phyloP scores from a whole-genome alignment of 371 early-diverging fungal species.

The Amoeboaphelidium protococcarum region DNA sequence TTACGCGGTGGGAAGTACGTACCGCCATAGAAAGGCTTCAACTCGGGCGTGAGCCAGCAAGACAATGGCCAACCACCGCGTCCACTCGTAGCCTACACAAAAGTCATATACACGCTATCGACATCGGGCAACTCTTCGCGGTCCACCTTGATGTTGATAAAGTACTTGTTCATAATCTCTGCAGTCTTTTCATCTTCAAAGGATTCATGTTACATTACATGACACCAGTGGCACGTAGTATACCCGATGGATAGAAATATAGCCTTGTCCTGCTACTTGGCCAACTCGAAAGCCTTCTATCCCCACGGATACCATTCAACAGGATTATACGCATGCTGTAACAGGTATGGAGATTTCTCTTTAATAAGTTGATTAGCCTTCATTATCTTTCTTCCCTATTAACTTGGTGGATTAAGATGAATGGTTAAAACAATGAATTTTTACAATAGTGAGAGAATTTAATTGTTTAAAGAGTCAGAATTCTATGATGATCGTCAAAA shows the following conservation, averaged over 20 bases:
- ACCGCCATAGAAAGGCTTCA: constrained; percentile 32
- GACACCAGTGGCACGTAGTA: constrained; percentile 41
- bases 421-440: too few species aligned
- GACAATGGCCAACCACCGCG: constrained; percentile 34
- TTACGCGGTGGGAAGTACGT: constrained; percentile 34
- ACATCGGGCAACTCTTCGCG: constrained; percentile 36
- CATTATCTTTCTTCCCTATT: too few species aligned
- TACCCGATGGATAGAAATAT: constrained; percentile 38
- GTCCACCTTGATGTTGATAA: constrained; percentile 19
- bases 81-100: constrained; percentile 18
- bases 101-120: constrained; percentile 30
- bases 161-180: constrained; percentile 25
- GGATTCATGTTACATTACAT: constrained; percentile 37
- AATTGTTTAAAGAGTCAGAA: too few species aligned
- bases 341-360: constrained; percentile 29
- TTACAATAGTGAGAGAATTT: too few species aligned
- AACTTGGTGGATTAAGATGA: too few species aligned
- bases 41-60: constrained; percentile 30
- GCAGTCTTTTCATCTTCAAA: constrained; percentile 28
- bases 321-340: constrained; percentile 11
- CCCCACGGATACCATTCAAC: constrained; percentile 49
- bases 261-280: constrained; percentile 22
- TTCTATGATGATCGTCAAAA: too few species aligned
- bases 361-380: constrained; percentile 18
- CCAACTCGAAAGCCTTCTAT: constrained; percentile 27